phyloP scores from a whole-genome alignment of 352 stramenopile genomes.

The Phytophthora macrochlamydospora region DNA sequence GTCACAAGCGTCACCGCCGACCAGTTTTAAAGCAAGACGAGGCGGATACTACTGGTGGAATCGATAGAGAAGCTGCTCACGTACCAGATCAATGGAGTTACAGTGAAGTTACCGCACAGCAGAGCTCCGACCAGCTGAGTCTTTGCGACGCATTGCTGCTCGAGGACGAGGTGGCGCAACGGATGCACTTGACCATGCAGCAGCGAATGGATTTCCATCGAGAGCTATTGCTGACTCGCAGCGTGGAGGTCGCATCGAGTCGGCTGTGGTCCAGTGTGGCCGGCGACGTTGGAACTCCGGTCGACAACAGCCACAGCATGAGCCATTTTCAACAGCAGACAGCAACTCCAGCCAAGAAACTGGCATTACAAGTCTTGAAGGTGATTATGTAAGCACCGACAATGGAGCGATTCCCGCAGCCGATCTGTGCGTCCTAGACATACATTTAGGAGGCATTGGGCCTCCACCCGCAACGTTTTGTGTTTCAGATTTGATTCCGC shows the following conservation, averaged over 20 bases:
- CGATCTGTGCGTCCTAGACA: no score
- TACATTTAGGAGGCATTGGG: no score
- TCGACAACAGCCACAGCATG: no score
- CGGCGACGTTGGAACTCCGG: no score
- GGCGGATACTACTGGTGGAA: neutral
- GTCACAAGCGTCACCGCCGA: constrained; percentile 11
- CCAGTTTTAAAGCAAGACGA: neutral
- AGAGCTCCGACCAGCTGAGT: constrained; percentile 10
- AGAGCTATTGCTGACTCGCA: constrained; percentile 27
- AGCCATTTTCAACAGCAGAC: no score
- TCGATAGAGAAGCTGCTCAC: neutral
- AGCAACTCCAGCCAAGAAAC: no score
- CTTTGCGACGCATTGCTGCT: constrained; percentile 12
- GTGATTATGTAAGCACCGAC: no score
- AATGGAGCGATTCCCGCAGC: no score
- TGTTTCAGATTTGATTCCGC: no score
- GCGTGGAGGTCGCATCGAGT: constrained; percentile 19
- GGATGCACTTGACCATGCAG: constrained; percentile 28
- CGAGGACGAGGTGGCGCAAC: constrained; percentile 6
- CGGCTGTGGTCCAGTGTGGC: neutral
- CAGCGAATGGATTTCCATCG: constrained; percentile 35
- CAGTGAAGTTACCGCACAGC: neutral
- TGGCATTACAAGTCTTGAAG: no score
- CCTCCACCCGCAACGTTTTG: no score
- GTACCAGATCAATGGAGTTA: neutral